Percentiles rank a stretch among this genome's conserved stretches.
Evolutionary conservation across 371 early-diverging fungal genomes (phyloP).

Genomic region (Actinomortierella ambigua): DNA sequence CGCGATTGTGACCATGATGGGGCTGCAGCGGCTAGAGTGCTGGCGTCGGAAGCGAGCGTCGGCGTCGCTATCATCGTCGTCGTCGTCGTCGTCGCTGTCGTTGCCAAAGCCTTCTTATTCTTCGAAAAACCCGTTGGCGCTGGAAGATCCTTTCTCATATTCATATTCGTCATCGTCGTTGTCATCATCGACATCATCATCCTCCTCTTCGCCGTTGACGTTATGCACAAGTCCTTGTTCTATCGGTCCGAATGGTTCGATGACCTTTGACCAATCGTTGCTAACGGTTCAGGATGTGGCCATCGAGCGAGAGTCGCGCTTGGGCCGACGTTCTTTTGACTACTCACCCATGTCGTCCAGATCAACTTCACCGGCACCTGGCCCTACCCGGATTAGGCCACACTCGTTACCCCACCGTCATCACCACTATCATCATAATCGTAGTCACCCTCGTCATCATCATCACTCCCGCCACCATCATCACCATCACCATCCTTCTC

Average conservation of each 20-base stretch:
- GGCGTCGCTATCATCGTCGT: neutral
- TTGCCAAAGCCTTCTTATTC: constrained; percentile 4
- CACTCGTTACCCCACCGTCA: no score
- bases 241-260: no score
- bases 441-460: no score
- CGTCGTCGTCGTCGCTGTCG: neutral
- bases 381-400: no score
- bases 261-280: constrained; percentile 16
- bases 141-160: constrained; percentile 1
- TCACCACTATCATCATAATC: no score
- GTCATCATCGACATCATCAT: neutral
- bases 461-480: no score
- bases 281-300: constrained; percentile 30
- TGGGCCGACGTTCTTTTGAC: no score
- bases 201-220: constrained; percentile 11
- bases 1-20: constrained; percentile 34
- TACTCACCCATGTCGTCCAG: no score
- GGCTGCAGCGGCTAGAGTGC: constrained; percentile 26
- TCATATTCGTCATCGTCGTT: neutral
- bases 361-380: no score
- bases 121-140: constrained; percentile 3
- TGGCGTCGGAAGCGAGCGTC: constrained; percentile 8
- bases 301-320: constrained; percentile 5
- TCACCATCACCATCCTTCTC: no score
- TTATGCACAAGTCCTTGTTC: no score